These are phyloP conservation scores for Lolium multiflorum DNA, from an alignment of 176 grass and related monocot genomes.

Conservation along the genomic window DNA sequence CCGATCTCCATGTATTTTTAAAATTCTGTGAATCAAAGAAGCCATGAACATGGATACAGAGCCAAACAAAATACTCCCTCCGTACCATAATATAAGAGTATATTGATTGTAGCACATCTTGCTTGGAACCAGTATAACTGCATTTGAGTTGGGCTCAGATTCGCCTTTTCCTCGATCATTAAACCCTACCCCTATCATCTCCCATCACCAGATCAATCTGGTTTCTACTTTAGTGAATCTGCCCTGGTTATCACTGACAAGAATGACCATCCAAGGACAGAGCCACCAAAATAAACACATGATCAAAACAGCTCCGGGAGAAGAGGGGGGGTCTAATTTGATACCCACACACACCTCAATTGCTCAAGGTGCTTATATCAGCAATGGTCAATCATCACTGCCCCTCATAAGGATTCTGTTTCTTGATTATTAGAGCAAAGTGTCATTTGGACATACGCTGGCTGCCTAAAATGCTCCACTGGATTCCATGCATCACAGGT, in stretches of 20 bases:
- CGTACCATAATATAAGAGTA: no score
- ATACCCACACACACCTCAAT: no score
- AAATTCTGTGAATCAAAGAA: background rate
- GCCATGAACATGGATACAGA: background rate
- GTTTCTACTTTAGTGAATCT: background rate
- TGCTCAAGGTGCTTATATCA: background rate
- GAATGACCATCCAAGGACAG: background rate
- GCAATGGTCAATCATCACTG: no score
- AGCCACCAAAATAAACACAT: no score
- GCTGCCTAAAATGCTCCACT: no score
- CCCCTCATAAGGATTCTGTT: no score
- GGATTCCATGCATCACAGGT: no score
- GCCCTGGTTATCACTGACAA: background rate
- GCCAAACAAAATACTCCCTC: background rate
- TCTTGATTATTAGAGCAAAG: no score
- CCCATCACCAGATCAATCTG: conserved; percentile 8
- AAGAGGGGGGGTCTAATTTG: no score
- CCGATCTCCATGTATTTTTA: background rate
- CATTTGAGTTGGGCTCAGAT: background rate
- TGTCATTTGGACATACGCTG: no score
- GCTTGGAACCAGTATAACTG: background rate
- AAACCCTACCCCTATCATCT: conserved; percentile 8
- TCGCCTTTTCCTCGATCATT: conserved; percentile 48
- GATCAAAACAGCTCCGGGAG: no score
- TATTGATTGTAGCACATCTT: background rate